Conservation (phyloP, 2,329 filamentous ascomycete species). For the Pseudodiploospora longispora region DNA sequence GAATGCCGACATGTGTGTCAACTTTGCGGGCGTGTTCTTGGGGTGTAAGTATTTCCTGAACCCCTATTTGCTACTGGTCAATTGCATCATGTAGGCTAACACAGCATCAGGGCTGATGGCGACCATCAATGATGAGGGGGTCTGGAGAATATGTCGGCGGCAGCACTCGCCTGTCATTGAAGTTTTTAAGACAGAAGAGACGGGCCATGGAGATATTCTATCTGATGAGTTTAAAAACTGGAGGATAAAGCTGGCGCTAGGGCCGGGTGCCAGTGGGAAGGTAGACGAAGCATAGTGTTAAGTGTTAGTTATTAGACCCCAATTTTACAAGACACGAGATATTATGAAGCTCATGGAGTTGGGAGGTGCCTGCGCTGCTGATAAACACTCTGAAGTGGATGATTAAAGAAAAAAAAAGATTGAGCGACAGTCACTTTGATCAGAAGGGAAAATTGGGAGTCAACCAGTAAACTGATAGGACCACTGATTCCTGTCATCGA, state of each 20-base stretch:
- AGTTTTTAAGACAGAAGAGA: conserved; percentile 64
- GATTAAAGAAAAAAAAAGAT: no score
- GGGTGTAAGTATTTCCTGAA: conserved; percentile 50
- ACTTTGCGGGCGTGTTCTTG: conserved; percentile 72
- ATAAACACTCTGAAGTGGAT: no score
- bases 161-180: conserved; percentile 60
- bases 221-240: conserved; percentile 72
- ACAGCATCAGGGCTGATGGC: conserved; percentile 49
- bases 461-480: no score
- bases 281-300: no score
- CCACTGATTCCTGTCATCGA: no score
- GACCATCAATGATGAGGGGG: conserved; percentile 59
- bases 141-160: conserved; percentile 69
- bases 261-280: background rate
- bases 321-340: no score
- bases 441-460: no score
- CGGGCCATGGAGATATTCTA: conserved; percentile 67
- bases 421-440: no score
- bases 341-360: no score
- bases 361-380: no score
- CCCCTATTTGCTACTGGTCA: background rate
- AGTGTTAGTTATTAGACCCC: no score
- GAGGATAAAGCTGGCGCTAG: conserved; percentile 48
- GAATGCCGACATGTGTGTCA: conserved; percentile 92
- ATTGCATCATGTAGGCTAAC: background rate